phyloP scores from a whole-genome alignment of 2,329 filamentous ascomycete genomes.

The Diaporthe sp. region DNA sequence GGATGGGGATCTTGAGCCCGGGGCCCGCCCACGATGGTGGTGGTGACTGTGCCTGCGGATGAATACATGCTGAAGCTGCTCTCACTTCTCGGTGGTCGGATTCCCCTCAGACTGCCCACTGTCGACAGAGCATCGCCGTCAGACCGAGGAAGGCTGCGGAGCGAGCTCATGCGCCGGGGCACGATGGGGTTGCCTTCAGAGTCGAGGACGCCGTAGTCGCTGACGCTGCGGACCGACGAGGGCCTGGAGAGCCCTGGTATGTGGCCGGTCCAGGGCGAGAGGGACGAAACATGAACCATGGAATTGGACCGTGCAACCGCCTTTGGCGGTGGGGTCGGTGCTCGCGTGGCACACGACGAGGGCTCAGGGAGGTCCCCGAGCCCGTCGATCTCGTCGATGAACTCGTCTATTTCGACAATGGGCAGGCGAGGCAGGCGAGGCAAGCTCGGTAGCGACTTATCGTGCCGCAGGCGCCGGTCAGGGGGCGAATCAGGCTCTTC shows the following conservation, averaged over 20 bases:
- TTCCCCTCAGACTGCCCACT: conserved; percentile 35
- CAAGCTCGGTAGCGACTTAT: conserved; percentile 40
- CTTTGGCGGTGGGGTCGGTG: conserved; percentile 49
- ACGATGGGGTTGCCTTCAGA: conserved; percentile 35
- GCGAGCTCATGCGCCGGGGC: conserved; percentile 33
- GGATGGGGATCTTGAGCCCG: background rate
- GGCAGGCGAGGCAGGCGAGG: conserved; percentile 38
- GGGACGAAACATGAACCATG: background rate
- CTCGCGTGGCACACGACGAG: conserved; percentile 41
- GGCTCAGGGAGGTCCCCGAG: conserved; percentile 39
- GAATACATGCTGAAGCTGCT: conserved; percentile 25
- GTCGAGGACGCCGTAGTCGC: conserved; percentile 37
- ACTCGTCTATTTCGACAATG: conserved; percentile 50
- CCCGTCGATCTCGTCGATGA: conserved; percentile 46
- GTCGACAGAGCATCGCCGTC: conserved; percentile 39
- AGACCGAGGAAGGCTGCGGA: conserved; percentile 35
- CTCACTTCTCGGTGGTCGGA: conserved; percentile 8
- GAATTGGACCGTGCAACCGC: conserved; percentile 43
- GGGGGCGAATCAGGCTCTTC: conserved; percentile 37
- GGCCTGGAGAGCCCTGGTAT: conserved; percentile 23
- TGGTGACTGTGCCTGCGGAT: conserved; percentile 21
- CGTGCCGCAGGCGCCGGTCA: conserved; percentile 39
- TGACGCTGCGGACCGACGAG: conserved; percentile 35
- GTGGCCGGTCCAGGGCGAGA: conserved; percentile 6
- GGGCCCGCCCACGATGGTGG: conserved; percentile 30